Percentiles rank a stretch among this genome's conserved stretches.
These are phyloP conservation scores for Cordyceps tenuipes DNA, from an alignment of 2,329 filamentous ascomycete species.

Conservation along the genomic window DNA sequence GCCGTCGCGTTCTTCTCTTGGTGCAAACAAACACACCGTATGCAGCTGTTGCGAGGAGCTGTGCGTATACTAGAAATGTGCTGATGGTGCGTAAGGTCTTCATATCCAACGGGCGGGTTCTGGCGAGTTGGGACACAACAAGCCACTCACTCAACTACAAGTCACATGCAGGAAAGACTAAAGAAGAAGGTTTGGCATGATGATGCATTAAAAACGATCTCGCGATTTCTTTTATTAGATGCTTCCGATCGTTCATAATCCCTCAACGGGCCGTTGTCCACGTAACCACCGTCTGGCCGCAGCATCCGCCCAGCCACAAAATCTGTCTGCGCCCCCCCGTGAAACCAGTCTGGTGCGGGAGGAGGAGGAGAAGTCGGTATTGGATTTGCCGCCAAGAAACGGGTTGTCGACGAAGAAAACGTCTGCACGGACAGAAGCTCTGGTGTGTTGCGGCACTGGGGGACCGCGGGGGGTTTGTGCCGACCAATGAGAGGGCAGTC, in stretches of 20 bases:
- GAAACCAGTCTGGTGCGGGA: no score
- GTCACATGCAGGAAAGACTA: not conserved
- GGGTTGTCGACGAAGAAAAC: not conserved
- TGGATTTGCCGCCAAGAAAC: not conserved
- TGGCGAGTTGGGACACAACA: no score
- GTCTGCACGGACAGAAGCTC: not conserved
- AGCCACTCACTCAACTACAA: not conserved
- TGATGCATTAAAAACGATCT: not conserved
- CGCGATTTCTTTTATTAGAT: not conserved
- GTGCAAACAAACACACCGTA: not conserved
- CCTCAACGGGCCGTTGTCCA: no score
- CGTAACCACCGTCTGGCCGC: slow-evolving; percentile 3
- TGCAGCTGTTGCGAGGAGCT: not conserved
- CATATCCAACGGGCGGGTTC: no score
- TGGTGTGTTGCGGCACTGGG: no score
- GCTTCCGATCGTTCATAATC: not conserved
- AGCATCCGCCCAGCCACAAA: not conserved
- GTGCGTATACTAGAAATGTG: not conserved
- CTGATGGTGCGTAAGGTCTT: not conserved
- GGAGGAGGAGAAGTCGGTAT: not conserved
- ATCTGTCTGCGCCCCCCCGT: not conserved
- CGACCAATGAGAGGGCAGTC: not conserved
- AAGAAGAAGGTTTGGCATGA: not conserved
- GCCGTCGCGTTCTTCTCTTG: not conserved
- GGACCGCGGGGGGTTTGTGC: not conserved